Evolutionary conservation across 192 early-diverging fungal genomes (phyloP), one percentile per base, ranked within the genome.

Genomic region (Lobulomyces angularis): DNA sequence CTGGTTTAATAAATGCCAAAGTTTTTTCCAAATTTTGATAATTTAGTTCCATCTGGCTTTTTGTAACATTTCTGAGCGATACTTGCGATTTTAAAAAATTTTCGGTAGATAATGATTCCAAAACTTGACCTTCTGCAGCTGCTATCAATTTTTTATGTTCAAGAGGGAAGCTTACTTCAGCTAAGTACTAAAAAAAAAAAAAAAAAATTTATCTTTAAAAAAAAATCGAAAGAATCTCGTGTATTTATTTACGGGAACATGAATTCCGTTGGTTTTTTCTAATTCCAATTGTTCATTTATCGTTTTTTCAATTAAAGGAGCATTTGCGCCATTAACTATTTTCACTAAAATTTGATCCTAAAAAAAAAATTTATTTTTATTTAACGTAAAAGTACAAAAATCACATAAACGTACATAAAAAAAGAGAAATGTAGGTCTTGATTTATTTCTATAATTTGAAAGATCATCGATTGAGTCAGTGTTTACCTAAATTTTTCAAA

Each of bases 1-100:
- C 75, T 5, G 75, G 75, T 50, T 79, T 79, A 45, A 79, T 71
- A 33, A 79, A 43, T 3, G 73, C 73, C 17, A 75, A 40, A 0
- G 72, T 75, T 5, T 46, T 32, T 33, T 74, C 71, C 7, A 43
- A 46, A 8, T 16, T 42, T 20, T 27, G 11, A 3, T 14, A 8
- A 20, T 9, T 16, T 9, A 39, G 23, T 7, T 34, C 42, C 16
- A 36, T 16, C 42, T 43, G 6, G 20, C 19, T 12, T n/a, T 12
- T 38, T 8, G 37, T 23, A 8, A 7, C 6, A 8, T 7, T 8
- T 12, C 24, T 39, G 28, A 34, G 17, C n/a, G 11, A 12, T 6
- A 17, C 42, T 37, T n/a, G 42, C 20, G 28, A 7, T 12, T 20
- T 26, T 39, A 43, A 7, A 26, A 37, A 32, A 12, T 16, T 32